Evolutionary conservation across 1,284 basidiomycete species (phyloP), one percentile per base, ranked within the genome.

Genomic region (Somion occarium): DNA sequence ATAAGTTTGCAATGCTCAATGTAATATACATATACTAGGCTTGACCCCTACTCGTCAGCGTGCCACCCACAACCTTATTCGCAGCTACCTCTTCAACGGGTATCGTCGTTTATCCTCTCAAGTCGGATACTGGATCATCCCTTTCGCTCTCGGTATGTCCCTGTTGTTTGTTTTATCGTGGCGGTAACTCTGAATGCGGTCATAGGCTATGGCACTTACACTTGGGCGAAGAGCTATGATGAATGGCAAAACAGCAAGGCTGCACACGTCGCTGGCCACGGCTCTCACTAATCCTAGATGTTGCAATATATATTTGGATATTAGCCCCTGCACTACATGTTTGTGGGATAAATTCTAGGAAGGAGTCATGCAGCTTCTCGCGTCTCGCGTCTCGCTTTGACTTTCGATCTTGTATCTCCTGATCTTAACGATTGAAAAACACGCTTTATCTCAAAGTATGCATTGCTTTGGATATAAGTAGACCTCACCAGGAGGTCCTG

Each of bases 31-130:
- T 41, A 15, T 9, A 9, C 5, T 25, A 20, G 38, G 22, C 38
- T 63, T 94, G 57, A 94, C 94, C 25, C 88, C 92, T 12, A 88
- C 81, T 74, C 82, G 85, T 65, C 82, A 90, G 62, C 83, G 83
- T 56, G 81, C 89, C 11, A 79, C 88, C 43, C 80, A 83, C 46
- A 76, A 89, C 55, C 80, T 85, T 60, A 67, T 95, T 65, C 75
- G 79, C 50, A 82, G 73, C 61, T 96, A 88, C 75, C 64, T 94
- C 60, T 91, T 94, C 79, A 93, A 94, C 72, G 93, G 92, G 44
- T 88, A 86, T 76, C 79, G 79, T 57, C 85, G 93, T 58, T 69
- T 93, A 45, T 80, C 85, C 50, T 73, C 73, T 38, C 89, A 95
- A 64, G 73, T 83, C 22, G 75, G 89, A 44, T 97, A 93, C 76